These are phyloP conservation scores for Combretum micranthum DNA, from an alignment of 345 rosid species.

Conservation along the genomic window DNA sequence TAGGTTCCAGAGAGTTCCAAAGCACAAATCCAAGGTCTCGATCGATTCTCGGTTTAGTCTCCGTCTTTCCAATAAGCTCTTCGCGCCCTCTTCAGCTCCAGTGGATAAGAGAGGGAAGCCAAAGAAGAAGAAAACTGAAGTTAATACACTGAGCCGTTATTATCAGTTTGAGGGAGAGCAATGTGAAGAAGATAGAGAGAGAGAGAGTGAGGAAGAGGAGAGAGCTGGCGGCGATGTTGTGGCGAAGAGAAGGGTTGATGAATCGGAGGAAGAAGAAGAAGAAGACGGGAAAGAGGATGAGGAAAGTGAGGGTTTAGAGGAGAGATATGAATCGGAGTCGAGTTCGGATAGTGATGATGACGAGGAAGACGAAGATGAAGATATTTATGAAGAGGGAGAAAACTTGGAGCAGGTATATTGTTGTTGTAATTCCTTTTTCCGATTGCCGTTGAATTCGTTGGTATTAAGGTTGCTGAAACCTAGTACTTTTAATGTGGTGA, in stretches of 20 bases:
- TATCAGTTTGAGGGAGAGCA: constrained; percentile 44
- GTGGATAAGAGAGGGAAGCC: constrained; percentile 76
- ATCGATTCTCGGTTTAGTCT: constrained; percentile 71
- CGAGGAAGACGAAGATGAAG: constrained; percentile 37
- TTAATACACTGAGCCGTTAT: constrained; percentile 48
- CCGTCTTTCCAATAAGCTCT: constrained; percentile 50
- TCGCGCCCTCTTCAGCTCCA: constrained; percentile 47
- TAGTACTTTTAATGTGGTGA: too few species aligned
- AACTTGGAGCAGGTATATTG: constrained; percentile 32
- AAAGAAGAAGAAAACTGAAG: constrained; percentile 25
- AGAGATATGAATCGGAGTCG: constrained; percentile 18
- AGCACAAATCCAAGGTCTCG: constrained; percentile 51
- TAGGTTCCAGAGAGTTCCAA: constrained; percentile 67
- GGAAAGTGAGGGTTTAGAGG: background rate
- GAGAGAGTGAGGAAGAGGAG: constrained; percentile 13
- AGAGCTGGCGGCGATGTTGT: constrained; percentile 12
- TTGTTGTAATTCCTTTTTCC: background rate
- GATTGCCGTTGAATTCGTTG: too few species aligned
- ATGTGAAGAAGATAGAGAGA: constrained; percentile 15
- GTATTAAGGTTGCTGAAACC: too few species aligned
- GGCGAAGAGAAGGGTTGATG: constrained; percentile 15
- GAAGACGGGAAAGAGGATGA: constrained; percentile 4
- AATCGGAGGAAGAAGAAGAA: constrained; percentile 19
- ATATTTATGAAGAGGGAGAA: constrained; percentile 40
- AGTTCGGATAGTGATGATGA: constrained; percentile 57